phyloP scores from a whole-genome alignment of 1,284 basidiomycete species.

The Cryptococcus hybrid region DNA sequence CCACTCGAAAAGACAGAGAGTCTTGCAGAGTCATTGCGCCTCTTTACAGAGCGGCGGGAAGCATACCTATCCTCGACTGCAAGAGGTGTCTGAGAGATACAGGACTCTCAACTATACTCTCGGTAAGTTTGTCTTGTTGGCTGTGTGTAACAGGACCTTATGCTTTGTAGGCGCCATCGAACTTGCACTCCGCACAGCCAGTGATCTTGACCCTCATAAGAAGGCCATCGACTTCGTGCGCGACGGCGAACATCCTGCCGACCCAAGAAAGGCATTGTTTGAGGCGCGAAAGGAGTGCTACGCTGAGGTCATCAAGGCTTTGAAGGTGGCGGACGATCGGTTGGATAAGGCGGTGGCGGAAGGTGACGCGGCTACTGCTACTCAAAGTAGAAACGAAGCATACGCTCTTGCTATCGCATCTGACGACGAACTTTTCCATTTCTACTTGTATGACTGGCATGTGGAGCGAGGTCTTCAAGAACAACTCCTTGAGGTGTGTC shows the following conservation, averaged over 20 bases:
- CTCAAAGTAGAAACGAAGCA: constrained; percentile 46
- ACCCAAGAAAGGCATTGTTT: constrained; percentile 62
- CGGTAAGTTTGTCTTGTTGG: constrained; percentile 53
- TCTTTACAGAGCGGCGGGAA: constrained; percentile 85
- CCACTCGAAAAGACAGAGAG: constrained; percentile 68
- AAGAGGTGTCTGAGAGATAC: constrained; percentile 83
- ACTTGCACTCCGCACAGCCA: constrained; percentile 80
- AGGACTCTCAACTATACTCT: constrained; percentile 75
- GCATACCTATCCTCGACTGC: constrained; percentile 80
- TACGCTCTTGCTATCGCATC: constrained; percentile 68
- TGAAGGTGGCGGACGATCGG: constrained; percentile 71
- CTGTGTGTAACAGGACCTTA: neutral
- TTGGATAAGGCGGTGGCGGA: constrained; percentile 22
- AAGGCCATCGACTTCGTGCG: constrained; percentile 75
- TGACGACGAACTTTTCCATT: constrained; percentile 92
- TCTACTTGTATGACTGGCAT: constrained; percentile 91
- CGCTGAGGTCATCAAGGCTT: constrained; percentile 73
- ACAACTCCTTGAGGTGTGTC: constrained; percentile 76
- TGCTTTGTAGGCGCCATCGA: constrained; percentile 68
- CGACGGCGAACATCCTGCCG: constrained; percentile 60
- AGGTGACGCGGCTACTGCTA: constrained; percentile 23
- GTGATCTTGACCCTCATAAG: constrained; percentile 72
- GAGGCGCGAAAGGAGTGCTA: constrained; percentile 74
- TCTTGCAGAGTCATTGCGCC: constrained; percentile 74
- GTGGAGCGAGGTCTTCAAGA: constrained; percentile 76